Evolutionary conservation across 148 eudicot species (phyloP), one percentile per base, ranked within the genome.

Genomic region (Vaccinium darrowii): DNA sequence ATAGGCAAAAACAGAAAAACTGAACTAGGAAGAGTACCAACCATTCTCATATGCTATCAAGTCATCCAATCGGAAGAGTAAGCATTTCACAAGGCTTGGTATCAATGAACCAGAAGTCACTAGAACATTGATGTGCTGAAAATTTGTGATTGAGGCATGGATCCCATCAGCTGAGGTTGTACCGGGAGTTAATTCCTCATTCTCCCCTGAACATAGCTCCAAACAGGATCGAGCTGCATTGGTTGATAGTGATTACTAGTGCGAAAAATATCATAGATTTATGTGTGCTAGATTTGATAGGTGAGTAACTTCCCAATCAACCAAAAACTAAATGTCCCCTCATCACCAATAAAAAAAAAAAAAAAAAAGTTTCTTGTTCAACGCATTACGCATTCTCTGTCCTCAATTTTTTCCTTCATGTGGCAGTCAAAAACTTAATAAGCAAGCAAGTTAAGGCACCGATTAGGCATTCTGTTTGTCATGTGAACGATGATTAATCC

Each of bases 11-110:
- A 63, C 10, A 4, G 81, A 67, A 52, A 81, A 54, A 63, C 7
- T 7, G 81, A 62, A 5, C 36, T 12, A 82, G 19, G 52, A 76
- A 72, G 57, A 71, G 80, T 51, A 78, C 89, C 93, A 82, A 93
- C 99, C 95, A 83, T 96, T 96, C 54, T 91, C 93, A 82, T 89
- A 87, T 57, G 95, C 85, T 57, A 96, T 81, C 86, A 94, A 85
- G 86, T 87, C 83, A 88, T 95, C 97, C 69, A 96, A 85, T 76
- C 89, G 91, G 86, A 91, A 96, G 81, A 96, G 94, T 85, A 94
- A 85, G 88, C 99, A 96, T 88, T 94, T 94, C 87, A 92, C 97
- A 74, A 96, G 91, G 93, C 99, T 94, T 25, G 99, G 99, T 85
- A 96, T 84, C 84, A 95, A 88, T 8, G 98, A 90, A 60, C 99